Base-by-base conservation (phyloP, 2,329 filamentous ascomycete genomes). In the Whalleya microplaca region DNA sequence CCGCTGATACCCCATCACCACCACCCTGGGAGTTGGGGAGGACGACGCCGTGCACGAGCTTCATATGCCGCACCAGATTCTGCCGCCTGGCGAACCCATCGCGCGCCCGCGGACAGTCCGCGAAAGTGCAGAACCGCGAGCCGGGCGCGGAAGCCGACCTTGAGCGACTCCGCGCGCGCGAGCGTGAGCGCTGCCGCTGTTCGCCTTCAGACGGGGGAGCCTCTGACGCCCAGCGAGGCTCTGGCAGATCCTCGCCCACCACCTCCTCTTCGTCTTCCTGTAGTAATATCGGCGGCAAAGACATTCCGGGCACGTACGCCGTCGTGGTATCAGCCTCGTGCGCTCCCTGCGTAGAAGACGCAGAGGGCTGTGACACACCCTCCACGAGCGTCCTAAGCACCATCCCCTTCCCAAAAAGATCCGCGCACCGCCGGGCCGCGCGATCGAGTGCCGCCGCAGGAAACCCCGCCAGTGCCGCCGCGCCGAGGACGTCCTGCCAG, bases 401-500 rank as follows among this genome's bases (percentile, higher is more conserved):
- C 83, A 95, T 92, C 21, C 82, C 77, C 72, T 95, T 84, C 0
- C 81, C 83, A 65, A 97, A 96, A 0, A 96, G 76, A 45, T 83
- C 77, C 2, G 89, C 84, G 67, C 93, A 98, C 47, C 94, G 83
- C 67, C 86, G 80, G 1, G 89, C 83, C 0, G 92, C 84, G 27
- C 90, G 84, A 50, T 86, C 82, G 12, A 97, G 74, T 0, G 86
- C 88, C 1, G 76, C 72, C 0, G 79, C 72, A 1, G 89, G 77
- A 73, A 92, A 93, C 0, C 90, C 91, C 1, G 84, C 84, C 48
- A 96, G 75, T 0, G 90, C 83, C 2, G 94, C 94, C 0, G 92
- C 80, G 0, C 90, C 90, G 23, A 97, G 75, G 1, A 97, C 83
- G 63, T 96, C 91, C 63, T 86, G 89, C 94, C 94, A 98, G 74